Percentiles rank a stretch among this genome's conserved stretches.
These are phyloP conservation scores for Boletellus emodensis DNA, from an alignment of 768 basidiomycete genomes.

Conservation along the genomic window DNA sequence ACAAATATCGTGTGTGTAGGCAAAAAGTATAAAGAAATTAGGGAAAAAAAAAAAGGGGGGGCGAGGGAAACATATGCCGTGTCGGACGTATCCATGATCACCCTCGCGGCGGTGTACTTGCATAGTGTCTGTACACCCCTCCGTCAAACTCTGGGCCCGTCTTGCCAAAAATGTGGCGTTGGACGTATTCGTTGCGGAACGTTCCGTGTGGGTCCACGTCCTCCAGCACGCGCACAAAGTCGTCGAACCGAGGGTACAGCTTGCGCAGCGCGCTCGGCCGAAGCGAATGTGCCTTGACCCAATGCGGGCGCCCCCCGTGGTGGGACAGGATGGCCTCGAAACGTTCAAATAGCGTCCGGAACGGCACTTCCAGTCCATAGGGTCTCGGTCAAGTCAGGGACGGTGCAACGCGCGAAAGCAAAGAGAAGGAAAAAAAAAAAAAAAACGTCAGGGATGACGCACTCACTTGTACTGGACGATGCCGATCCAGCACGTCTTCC, in stretches of 20 bases:
- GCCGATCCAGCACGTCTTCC: slow-evolving; percentile 90
- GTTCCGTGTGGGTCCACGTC: slow-evolving; percentile 70
- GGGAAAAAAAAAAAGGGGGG: slow-evolving; percentile 6
- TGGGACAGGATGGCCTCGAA: slow-evolving; percentile 70
- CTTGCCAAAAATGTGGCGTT: slow-evolving; percentile 79
- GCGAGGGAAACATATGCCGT: too few species aligned
- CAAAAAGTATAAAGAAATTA: not conserved
- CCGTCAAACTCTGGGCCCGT: slow-evolving; percentile 36
- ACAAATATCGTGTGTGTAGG: slow-evolving; percentile 8
- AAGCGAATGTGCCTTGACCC: slow-evolving; percentile 89
- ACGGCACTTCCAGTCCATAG: slow-evolving; percentile 79
- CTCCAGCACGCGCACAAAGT: slow-evolving; percentile 65
- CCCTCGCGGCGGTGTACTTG: not conserved
- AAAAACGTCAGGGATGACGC: slow-evolving; percentile 3
- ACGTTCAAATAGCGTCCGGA: slow-evolving; percentile 67
- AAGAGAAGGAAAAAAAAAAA: not conserved
- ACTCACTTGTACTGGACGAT: slow-evolving; percentile 93
- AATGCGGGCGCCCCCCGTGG: slow-evolving; percentile 85
- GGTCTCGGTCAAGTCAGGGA: slow-evolving; percentile 49
- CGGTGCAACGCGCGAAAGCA: not conserved
- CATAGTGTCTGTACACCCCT: slow-evolving; percentile 44
- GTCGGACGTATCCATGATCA: too few species aligned
- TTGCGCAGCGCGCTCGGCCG: slow-evolving; percentile 56
- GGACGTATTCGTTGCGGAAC: slow-evolving; percentile 86
- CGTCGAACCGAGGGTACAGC: slow-evolving; percentile 79